Conservation (phyloP, 2,329 filamentous ascomycete species). For the Scytalidium lignicola region DNA sequence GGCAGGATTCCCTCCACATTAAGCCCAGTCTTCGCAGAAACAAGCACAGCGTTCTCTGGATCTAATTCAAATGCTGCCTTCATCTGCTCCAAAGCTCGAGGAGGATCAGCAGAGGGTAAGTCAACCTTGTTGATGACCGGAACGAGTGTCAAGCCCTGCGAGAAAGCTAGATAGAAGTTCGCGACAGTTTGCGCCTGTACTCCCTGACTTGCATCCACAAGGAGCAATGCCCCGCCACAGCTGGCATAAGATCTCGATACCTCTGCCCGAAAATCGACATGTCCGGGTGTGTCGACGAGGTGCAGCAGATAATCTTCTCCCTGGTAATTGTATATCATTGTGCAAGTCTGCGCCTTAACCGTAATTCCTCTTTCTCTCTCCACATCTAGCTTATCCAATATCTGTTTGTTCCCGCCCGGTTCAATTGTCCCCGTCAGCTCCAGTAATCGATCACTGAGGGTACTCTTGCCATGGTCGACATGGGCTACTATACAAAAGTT, state of each 20-base stretch:
- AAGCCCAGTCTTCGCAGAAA: conserved; percentile 90
- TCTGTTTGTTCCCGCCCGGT: conserved; percentile 84
- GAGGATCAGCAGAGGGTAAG: conserved; percentile 81
- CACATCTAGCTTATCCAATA: conserved; percentile 94
- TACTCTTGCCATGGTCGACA: conserved; percentile 98
- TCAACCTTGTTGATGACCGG: conserved; percentile 98
- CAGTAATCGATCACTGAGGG: conserved; percentile 83
- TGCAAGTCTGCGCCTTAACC: conserved; percentile 97
- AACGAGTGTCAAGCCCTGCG: conserved; percentile 79
- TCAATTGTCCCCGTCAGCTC: conserved; percentile 93
- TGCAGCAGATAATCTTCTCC: conserved; percentile 90
- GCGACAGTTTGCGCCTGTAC: conserved; percentile 97
- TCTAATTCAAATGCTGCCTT: conserved; percentile 83
- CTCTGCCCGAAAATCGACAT: conserved; percentile 96
- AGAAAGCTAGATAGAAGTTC: conserved; percentile 96
- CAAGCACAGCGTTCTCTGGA: conserved; percentile 64
- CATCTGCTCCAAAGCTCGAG: conserved; percentile 81
- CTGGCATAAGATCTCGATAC: conserved; percentile 94
- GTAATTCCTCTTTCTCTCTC: conserved; percentile 95
- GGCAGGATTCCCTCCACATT: conserved; percentile 83
- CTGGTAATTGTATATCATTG: conserved; percentile 87
- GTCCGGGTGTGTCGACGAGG: conserved; percentile 92
- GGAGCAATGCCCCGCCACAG: conserved; percentile 84
- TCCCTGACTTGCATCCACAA: conserved; percentile 94
- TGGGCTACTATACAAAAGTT: conserved; percentile 99